Evolutionary conservation across 352 stramenopile species (phyloP).

Genomic region (Phytophthora uliginosa): DNA sequence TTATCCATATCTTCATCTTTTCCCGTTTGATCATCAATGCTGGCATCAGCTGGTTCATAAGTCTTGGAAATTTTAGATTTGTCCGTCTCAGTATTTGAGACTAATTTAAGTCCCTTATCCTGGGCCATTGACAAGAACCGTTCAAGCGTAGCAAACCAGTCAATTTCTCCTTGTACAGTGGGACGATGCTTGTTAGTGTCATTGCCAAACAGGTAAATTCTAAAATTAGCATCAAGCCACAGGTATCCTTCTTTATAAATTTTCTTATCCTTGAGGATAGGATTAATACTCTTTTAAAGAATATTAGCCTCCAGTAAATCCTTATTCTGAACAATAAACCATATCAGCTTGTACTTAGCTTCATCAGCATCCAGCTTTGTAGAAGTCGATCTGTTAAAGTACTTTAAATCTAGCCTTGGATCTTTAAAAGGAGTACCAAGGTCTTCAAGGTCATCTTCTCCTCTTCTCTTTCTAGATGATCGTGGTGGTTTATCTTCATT

Average conservation of each 20-base stretch:
- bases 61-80: too few relatives aligned
- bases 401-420: not conserved
- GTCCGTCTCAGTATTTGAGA: too few relatives aligned
- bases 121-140: not conserved
- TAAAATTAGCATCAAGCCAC: not conserved
- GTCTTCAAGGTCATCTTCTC: not conserved
- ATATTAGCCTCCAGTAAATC: not conserved
- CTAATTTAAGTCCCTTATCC: too few relatives aligned
- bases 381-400: not conserved
- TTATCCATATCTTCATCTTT: not conserved
- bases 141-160: not conserved
- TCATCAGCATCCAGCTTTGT: not conserved
- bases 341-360: not conserved
- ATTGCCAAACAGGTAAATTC: not conserved
- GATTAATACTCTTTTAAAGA: not conserved
- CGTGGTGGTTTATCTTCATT: constrained; percentile 3
- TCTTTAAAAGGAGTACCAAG: not conserved
- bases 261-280: not conserved
- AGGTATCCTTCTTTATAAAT: not conserved
- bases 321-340: not conserved
- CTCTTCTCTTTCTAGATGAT: not conserved
- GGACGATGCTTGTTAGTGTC: not conserved
- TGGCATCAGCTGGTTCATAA: too few relatives aligned
- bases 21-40: too few relatives aligned
- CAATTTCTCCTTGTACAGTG: not conserved